Evolutionary conservation across 306 rosid species (phyloP).

Genomic region (Vicia sativa): DNA sequence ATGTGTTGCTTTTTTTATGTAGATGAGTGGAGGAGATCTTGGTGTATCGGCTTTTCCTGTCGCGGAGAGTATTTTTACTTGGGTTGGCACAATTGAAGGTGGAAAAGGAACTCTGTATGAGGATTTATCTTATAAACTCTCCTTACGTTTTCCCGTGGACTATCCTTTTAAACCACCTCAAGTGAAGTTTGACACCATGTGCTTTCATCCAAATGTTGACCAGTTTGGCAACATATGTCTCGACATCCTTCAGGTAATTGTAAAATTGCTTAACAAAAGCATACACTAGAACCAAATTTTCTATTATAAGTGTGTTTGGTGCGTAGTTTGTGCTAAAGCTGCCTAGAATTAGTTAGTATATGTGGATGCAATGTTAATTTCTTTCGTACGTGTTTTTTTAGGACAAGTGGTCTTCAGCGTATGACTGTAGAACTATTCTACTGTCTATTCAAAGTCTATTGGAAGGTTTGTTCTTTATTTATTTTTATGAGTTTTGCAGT

Average conservation of each 20-base stretch:
- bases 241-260: constrained; percentile 93
- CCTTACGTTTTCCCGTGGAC: constrained; percentile 79
- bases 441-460: constrained; percentile 90
- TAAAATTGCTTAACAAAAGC: constrained; percentile 11
- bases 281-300: background rate
- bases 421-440: constrained; percentile 96
- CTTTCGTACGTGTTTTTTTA: constrained; percentile 36
- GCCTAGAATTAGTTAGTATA: constrained; percentile 1
- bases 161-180: constrained; percentile 96
- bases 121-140: constrained; percentile 92
- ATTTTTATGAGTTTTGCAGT: constrained; percentile 28
- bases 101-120: constrained; percentile 91
- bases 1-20: constrained; percentile 33
- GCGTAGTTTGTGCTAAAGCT: constrained; percentile 25
- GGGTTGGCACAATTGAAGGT: constrained; percentile 97
- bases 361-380: constrained; percentile 17
- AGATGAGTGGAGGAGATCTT: constrained; percentile 95
- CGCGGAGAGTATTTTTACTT: constrained; percentile 85
- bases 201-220: constrained; percentile 98
- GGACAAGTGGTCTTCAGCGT: constrained; percentile 99
- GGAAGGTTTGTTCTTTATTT: constrained; percentile 66
- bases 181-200: constrained; percentile 89
- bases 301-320: constrained; percentile 1
- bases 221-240: constrained; percentile 97
- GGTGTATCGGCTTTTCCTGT: constrained; percentile 96